Conservation (phyloP, 2,329 filamentous ascomycete species). For the Corniculantispora saksenae region DNA sequence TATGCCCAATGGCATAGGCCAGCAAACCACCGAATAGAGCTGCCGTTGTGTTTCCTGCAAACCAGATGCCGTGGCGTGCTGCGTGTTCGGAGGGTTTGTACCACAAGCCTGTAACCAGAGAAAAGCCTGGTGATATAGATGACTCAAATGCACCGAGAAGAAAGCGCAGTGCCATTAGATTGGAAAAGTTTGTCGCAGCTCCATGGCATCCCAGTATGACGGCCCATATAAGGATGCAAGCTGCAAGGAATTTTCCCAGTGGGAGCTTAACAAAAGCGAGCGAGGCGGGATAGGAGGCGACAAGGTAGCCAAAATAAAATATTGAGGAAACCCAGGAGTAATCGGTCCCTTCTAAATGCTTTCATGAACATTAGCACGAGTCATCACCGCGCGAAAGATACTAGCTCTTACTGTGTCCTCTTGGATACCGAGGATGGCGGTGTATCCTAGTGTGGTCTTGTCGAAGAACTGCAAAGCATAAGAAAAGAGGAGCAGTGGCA, state of each 20-base stretch:
- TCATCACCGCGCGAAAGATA: neutral
- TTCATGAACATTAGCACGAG: neutral
- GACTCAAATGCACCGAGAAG: slow-evolving; percentile 30
- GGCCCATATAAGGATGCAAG: slow-evolving; percentile 32
- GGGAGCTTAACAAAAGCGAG: slow-evolving; percentile 26
- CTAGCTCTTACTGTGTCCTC: slow-evolving; percentile 9
- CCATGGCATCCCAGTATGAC: slow-evolving; percentile 43
- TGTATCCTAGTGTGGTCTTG: slow-evolving; percentile 14
- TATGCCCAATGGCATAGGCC: slow-evolving; percentile 29
- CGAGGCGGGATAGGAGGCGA: slow-evolving; percentile 26
- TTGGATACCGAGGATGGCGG: slow-evolving; percentile 17
- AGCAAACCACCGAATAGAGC: slow-evolving; percentile 29
- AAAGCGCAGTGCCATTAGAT: slow-evolving; percentile 28
- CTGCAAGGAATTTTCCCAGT: slow-evolving; percentile 26
- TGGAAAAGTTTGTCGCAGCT: slow-evolving; percentile 35
- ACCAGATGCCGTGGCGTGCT: slow-evolving; percentile 32
- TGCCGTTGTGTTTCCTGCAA: slow-evolving; percentile 31
- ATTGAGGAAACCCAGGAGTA: slow-evolving; percentile 50
- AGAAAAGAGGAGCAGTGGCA: slow-evolving; percentile 19
- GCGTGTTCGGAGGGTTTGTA: slow-evolving; percentile 32
- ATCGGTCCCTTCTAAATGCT: slow-evolving; percentile 34
- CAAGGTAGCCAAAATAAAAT: slow-evolving; percentile 52
- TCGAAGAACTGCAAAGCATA: slow-evolving; percentile 19
- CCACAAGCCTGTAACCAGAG: slow-evolving; percentile 31
- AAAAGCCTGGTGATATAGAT: slow-evolving; percentile 28